These are phyloP conservation scores for Lactifluus echinatus DNA, from an alignment of 768 basidiomycete species.

Conservation along the genomic window DNA sequence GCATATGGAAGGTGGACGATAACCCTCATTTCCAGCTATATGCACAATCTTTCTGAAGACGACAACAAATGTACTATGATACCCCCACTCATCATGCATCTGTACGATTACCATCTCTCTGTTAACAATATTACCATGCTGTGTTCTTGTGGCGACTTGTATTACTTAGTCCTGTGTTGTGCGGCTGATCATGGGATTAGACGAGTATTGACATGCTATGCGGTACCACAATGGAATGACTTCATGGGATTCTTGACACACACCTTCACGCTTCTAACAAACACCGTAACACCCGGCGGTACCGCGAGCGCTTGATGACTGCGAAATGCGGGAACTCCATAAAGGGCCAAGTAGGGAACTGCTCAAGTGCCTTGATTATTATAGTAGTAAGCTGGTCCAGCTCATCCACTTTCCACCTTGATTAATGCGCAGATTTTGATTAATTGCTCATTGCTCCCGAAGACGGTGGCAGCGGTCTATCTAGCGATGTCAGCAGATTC, in stretches of 20 bases:
- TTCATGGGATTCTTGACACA: not conserved
- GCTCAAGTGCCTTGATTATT: too few species aligned
- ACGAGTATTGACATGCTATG: not conserved
- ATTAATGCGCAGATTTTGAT: too few species aligned
- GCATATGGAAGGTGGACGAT: not conserved
- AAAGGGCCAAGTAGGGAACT: too few species aligned
- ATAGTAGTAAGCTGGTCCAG: too few species aligned
- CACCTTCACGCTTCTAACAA: too few species aligned
- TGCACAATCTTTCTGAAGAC: slow-evolving; percentile 16
- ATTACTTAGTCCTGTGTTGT: not conserved
- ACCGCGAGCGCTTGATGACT: too few species aligned
- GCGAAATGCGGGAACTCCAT: too few species aligned
- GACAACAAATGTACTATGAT: slow-evolving; percentile 18
- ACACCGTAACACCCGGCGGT: too few species aligned
- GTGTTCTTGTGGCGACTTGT: slow-evolving; percentile 1
- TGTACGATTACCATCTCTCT: slow-evolving; percentile 21
- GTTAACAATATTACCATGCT: slow-evolving; percentile 16
- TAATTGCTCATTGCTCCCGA: too few species aligned
- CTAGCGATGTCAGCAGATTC: too few species aligned
- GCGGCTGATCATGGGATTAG: not conserved
- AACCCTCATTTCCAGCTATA: slow-evolving; percentile 9
- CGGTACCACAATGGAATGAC: not conserved
- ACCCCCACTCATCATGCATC: slow-evolving; percentile 22
- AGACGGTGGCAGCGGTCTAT: too few species aligned
- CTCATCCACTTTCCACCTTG: too few species aligned